phyloP scores from a whole-genome alignment of 2,329 filamentous ascomycete species.

The Colletotrichum viniferum region DNA sequence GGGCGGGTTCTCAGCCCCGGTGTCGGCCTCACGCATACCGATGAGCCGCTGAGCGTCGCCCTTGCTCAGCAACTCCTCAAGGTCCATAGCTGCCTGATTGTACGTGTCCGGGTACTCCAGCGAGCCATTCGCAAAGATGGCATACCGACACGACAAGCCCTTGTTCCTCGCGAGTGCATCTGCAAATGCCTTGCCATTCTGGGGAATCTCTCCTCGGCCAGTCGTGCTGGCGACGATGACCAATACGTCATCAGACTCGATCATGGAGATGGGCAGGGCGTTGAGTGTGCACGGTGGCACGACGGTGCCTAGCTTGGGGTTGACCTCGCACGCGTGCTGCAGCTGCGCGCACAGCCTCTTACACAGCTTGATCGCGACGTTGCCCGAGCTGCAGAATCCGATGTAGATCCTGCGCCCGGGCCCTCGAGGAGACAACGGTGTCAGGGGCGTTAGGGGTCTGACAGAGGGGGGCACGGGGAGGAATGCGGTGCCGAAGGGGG shows the following conservation, averaged over 20 bases:
- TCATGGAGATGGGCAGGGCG: conserved; percentile 7
- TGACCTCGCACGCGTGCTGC: conserved; percentile 17
- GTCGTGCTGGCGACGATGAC: conserved; percentile 16
- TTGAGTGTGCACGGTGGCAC: conserved; percentile 17
- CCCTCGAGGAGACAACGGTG: conserved; percentile 2
- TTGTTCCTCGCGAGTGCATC: conserved; percentile 7
- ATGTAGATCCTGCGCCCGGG: conserved; percentile 15
- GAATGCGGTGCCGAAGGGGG: conserved; percentile 10
- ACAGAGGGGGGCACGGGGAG: background rate
- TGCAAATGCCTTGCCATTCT: conserved; percentile 18
- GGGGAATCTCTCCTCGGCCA: conserved; percentile 10
- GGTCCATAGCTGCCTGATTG: conserved; percentile 17
- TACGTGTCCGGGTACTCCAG: conserved; percentile 15
- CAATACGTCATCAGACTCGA: conserved; percentile 7
- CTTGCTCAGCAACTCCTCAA: conserved; percentile 12
- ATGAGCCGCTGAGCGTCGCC: conserved; percentile 9
- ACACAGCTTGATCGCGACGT: conserved; percentile 19
- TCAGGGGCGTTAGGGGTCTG: conserved; percentile 14
- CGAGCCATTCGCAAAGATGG: conserved; percentile 17
- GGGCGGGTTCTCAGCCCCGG: conserved; percentile 5
- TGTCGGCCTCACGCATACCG: conserved; percentile 18
- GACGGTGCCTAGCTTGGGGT: conserved; percentile 13
- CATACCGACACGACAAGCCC: conserved; percentile 2
- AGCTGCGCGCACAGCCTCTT: conserved; percentile 20
- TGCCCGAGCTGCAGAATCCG: conserved; percentile 20